Evolutionary conservation across 202 grass and related monocot genomes (phyloP).

Genomic region (Carex arenaria): DNA sequence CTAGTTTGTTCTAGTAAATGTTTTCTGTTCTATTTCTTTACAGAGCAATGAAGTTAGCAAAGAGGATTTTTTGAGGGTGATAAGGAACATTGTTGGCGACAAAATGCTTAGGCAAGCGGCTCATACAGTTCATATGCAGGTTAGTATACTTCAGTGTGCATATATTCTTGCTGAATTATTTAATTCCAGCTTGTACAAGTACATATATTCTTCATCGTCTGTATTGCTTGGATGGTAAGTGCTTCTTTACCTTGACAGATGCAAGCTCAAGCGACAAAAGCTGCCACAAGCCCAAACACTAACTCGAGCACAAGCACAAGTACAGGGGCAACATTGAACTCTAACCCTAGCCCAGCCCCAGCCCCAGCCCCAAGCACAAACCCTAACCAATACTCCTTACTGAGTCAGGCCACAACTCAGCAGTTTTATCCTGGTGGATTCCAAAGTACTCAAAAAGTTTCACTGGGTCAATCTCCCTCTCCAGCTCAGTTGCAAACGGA

Average conservation of each 20-base stretch:
- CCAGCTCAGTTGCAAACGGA: constrained; percentile 50
- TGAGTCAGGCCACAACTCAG: constrained; percentile 45
- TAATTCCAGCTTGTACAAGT: neutral
- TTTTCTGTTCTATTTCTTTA: constrained; percentile 23
- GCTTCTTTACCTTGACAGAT: neutral
- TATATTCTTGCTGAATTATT: neutral
- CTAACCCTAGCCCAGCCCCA: constrained; percentile 13
- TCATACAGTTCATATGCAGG: constrained; percentile 81
- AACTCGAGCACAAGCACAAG: neutral
- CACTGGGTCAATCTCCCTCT: constrained; percentile 43
- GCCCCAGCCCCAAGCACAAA: constrained; percentile 12
- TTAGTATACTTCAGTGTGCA: constrained; percentile 27
- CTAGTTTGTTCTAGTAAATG: neutral
- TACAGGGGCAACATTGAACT: constrained; percentile 13
- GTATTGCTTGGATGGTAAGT: neutral
- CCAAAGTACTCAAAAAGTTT: constrained; percentile 18
- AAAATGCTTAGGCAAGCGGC: constrained; percentile 88
- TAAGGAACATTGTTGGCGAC: constrained; percentile 93
- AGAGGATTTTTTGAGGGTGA: constrained; percentile 83
- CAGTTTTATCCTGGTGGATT: constrained; percentile 48
- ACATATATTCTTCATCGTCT: neutral
- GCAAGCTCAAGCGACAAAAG: constrained; percentile 17
- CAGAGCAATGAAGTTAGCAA: constrained; percentile 95
- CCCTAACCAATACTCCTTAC: constrained; percentile 48
- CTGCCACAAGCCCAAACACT: neutral